Evolutionary conservation across 2,329 filamentous ascomycete species (phyloP), one percentile per base, ranked within the genome.

Genomic region (Plectosphaerella plurivora): DNA sequence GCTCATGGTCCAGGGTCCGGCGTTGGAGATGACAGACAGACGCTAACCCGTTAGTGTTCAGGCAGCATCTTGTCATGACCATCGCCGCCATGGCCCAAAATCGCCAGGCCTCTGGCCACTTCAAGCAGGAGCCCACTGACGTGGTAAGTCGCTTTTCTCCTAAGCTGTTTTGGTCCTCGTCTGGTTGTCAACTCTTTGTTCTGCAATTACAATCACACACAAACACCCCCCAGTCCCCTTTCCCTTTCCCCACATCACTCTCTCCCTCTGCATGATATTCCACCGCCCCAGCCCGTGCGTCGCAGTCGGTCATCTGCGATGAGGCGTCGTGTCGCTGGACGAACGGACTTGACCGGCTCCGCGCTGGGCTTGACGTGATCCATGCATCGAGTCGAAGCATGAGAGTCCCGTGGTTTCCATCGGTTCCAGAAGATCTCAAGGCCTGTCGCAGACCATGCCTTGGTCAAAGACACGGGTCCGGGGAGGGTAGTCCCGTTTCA

Each of bases 401-500:
- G 41, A 44, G 14, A 12, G 16, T 44, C 18, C 41, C 18, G 41
- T 49, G 57, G 57, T 59, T 67, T 61, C 60, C 60, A 65, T 68
- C 59, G 65, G 67, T 73, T 73, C 69, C 68, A 73, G 70, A 73
- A 72, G 65, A 64, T 62, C 60, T 61, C 59, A 64, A 63, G 63
- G 50, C 57, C 65, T 69, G 69, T 73, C 69, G 71, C 73, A 75
- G 28, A 73, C 68, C 70, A 66, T 73, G 68, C 60, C 72, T 65
- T 61, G 66, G 69, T 66, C 66, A 68, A 33, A 68, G 70, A 72
- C 68, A 69, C 63, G 65, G 62, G 63, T 63, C 57, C 63, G 60
- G 72, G 60, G 74, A 78, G 72, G 76, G 73, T 71, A 67, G 59
- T 69, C 64, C 66, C 73, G 77, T 80, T 80, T 80, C 77, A 79